Percentiles rank a stretch among this genome's conserved stretches.
Evolutionary conservation across 2,329 filamentous ascomycete genomes (phyloP).

Genomic region (Epichloe gansuensis): DNA sequence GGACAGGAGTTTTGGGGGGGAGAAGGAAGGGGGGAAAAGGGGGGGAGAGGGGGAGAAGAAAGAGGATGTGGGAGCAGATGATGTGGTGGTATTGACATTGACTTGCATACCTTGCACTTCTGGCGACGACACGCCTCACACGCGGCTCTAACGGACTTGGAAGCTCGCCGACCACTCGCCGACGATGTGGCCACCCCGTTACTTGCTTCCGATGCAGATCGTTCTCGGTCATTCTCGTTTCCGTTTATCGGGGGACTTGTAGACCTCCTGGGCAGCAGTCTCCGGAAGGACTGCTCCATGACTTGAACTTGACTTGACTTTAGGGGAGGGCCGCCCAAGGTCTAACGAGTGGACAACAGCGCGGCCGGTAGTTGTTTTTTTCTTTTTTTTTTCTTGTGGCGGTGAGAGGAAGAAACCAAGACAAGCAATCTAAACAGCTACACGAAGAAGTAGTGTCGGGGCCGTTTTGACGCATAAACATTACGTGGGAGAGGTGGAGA

Average conservation of each 20-base stretch:
- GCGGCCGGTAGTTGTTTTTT: background rate
- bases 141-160: conserved; percentile 1
- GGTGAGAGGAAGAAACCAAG: too few species aligned
- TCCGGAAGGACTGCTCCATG: conserved; percentile 1
- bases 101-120: conserved; percentile 3
- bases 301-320: background rate
- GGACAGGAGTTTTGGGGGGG: background rate
- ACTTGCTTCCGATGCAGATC: background rate
- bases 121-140: conserved; percentile 3
- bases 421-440: too few species aligned
- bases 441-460: background rate
- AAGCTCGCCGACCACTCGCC: background rate
- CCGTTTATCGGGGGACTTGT: background rate
- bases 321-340: background rate
- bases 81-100: background rate
- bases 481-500: background rate
- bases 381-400: too few species aligned
- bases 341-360: background rate
- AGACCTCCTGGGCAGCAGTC: background rate
- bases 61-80: too few species aligned
- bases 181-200: background rate
- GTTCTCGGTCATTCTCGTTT: background rate
- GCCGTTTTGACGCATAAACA: background rate
- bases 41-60: background rate
- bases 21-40: background rate